Evolutionary conservation across 139 green algal species (phyloP).

Genomic region (Volvox africanus): DNA sequence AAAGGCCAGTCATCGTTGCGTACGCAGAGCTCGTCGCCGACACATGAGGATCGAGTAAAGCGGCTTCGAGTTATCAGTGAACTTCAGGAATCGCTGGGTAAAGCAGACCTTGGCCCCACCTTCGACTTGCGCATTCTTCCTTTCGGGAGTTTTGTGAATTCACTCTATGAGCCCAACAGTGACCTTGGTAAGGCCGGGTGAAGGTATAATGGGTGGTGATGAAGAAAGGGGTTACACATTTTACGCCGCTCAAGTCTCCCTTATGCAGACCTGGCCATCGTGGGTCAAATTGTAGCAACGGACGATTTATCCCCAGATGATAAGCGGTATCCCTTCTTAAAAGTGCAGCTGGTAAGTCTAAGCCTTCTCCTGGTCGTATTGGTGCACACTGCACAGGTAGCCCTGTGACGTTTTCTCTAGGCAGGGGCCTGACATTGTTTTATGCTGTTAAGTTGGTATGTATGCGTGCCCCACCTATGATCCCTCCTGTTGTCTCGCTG

Average conservation of each 20-base stretch:
- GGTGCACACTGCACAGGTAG: no score
- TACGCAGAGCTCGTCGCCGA: background rate
- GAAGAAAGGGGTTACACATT: background rate
- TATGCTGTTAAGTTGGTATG: no score
- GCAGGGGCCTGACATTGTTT: no score
- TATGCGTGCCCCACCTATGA: no score
- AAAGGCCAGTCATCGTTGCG: background rate
- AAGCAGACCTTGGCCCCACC: background rate
- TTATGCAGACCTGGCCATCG: background rate
- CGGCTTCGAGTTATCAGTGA: background rate
- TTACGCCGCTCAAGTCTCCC: background rate
- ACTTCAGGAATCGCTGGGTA: background rate
- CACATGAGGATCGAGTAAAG: background rate
- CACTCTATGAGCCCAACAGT: background rate
- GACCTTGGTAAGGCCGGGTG: slow-evolving; percentile 20
- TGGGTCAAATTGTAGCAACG: background rate
- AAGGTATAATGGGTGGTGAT: background rate
- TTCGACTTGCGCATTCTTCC: background rate
- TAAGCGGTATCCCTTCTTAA: background rate
- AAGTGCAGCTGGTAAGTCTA: background rate
- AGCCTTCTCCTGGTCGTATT: no score
- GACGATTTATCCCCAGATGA: background rate
- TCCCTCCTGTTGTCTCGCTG: no score
- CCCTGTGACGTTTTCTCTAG: no score
- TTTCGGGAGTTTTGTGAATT: slow-evolving; percentile 30